Base-by-base conservation (phyloP, 2,329 filamentous ascomycete species). In the Fusarium coffeatum region DNA sequence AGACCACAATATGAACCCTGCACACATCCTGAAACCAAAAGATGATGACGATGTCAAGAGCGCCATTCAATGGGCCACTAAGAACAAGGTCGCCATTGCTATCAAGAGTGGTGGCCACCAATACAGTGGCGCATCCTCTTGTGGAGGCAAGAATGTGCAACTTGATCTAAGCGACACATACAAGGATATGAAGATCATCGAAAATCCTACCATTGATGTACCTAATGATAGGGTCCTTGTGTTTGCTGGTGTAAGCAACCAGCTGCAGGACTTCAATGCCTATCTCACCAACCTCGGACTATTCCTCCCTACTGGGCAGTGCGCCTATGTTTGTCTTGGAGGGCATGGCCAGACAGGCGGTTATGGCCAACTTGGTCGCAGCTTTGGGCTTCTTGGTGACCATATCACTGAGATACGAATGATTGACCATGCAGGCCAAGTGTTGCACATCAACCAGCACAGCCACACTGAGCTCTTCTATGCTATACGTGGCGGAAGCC, bases 401-500 rank as follows among this genome's bases (percentile, higher is more conserved):
- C 83, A 88, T 53, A 82, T 86, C 9, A 72, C 86, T 2, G 80
- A 82, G 16, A 80, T 83, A 46, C 80, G 84, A 43, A 81, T 87
- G 2, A 77, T 89, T 4, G 82, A 83, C 25, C 82, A 81, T 1
- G 76, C 80, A 18, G 87, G 87, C 0, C 82, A 81, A 7, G 81
- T 88, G 9, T 11, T 27, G 25, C 25, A 27, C 25, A 27, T 27
- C 6, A 85, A 81, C 20, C 83, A 80, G n/a, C 71, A 80, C 0
- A 76, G 80, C n/a, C 82, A 89, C 55, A 69, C 82, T 0, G 87
- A 90, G 41, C 80, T 90, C 1, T 90, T 88, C 76, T 90, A 86
- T 80, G 88, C 87, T 3, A 79, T 89, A 5, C 80, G 83, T 10
- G 87, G 87, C 5, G 87, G 88, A 5, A 88, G 88, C 5, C 86